Conservation (phyloP, 306 rosid genomes). For the Prunus persica region Prunus_persica_NCBIv2 NC_034009.1:27441501-27442000, state of each 20-base stretch:
- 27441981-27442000: too few species aligned
- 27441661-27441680: conserved; percentile 46
- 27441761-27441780: conserved; percentile 47
- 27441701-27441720: conserved; percentile 27
- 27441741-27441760: conserved; percentile 29
- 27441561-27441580: conserved; percentile 75
- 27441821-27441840: too few species aligned
- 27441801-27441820: conserved; percentile 55
- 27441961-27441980: too few species aligned
- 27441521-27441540: conserved; percentile 44
- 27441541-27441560: conserved; percentile 37
- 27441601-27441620: conserved; percentile 65
- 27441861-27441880: background rate
- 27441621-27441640: conserved; percentile 83
- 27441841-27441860: background rate
- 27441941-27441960: too few species aligned
- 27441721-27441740: conserved; percentile 29
- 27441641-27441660: conserved; percentile 73
- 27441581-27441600: conserved; percentile 57
- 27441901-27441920: too few species aligned
- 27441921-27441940: too few species aligned
- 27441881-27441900: too few species aligned
- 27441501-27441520: conserved; percentile 69
- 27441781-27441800: conserved; percentile 54
- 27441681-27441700: conserved; percentile 49